phyloP scores from a whole-genome alignment of 257 asterid genomes.

The Solanum rostratum region DNA sequence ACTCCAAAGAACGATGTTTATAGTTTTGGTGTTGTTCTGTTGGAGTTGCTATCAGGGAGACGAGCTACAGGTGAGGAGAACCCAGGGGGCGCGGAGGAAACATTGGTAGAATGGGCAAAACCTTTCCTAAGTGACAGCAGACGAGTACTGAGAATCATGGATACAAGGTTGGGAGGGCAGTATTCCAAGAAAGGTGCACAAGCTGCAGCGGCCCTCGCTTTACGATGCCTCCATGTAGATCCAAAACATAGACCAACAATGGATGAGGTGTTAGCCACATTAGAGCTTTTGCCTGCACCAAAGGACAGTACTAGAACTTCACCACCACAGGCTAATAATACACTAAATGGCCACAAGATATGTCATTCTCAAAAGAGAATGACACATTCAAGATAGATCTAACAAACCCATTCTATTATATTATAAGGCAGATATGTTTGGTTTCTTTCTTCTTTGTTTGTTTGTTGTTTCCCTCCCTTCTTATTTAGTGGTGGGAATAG shows the following conservation, averaged over 20 bases:
- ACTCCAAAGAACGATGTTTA: conserved; percentile 39
- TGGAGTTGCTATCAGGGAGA: conserved; percentile 30
- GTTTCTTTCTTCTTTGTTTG: background rate
- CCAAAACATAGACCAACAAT: conserved; percentile 38
- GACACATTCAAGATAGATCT: background rate
- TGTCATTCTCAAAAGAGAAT: background rate
- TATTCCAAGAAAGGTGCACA: conserved; percentile 49
- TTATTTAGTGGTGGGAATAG: background rate
- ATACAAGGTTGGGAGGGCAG: conserved; percentile 53
- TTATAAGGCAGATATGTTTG: background rate
- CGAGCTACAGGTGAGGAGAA: conserved; percentile 51
- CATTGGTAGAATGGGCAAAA: conserved; percentile 60
- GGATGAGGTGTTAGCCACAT: conserved; percentile 31
- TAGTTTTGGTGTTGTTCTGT: conserved; percentile 32
- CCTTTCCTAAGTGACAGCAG: conserved; percentile 41
- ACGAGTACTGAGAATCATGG: conserved; percentile 55
- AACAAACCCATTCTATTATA: background rate
- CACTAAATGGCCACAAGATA: background rate
- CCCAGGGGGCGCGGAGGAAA: conserved; percentile 38
- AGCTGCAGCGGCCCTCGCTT: conserved; percentile 37
- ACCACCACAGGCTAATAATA: background rate
- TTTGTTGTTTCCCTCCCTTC: background rate
- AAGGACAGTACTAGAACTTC: conserved; percentile 10
- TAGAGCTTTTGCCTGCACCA: conserved; percentile 21
- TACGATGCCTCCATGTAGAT: conserved; percentile 37